Evolutionary conservation across 345 rosid genomes (phyloP), one percentile per base, ranked within the genome.

Genomic region (Linum usitatissimum): DNA sequence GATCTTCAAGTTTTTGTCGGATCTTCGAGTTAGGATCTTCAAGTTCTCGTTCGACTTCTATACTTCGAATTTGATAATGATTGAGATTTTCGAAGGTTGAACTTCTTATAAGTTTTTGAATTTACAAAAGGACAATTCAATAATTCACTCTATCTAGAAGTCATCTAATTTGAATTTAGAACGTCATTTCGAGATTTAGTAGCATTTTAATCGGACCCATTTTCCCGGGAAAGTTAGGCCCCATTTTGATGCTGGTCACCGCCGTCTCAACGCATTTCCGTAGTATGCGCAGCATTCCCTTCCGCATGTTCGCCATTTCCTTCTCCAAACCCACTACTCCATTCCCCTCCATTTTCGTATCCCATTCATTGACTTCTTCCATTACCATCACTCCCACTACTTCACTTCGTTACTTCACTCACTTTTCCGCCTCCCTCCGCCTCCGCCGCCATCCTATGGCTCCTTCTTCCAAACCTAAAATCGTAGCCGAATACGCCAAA

Each of bases 401-500:
- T 1, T 45, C 51, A 45, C 51, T 10, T 15, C 51, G 14, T 15
- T 10, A 45, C 55, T 63, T n/a, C 54, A 70, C 45, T 51, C 73
- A 14, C n/a, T n/a, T n/a, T n/a, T 18, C 67, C 31, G 38, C 38
- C 38, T 34, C 38, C 38, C 38, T 34, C 38, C 38, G 38, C 38
- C 38, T 1, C 38, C 1, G 38, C 38, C 1, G 38, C 38, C 51
- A 64, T 65, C 68, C 75, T 13, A 13, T 38, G 36, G 19, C 42
- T 31, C 19, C 63, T 38, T 9, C 60, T 19, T 57, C 60, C 14
- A 57, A 57, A 13, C 13, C 80, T 31, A 77, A 66, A 63, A 64
- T 85, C 62, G 69, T 81, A 17, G 88, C 86, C 0, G 98, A 88
- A 80, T 88, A 91, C 64, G 91, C 98, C 40, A 91, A 86, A 68